Evolutionary conservation across 2,329 filamentous ascomycete genomes (phyloP), one percentile per base, ranked within the genome.

Genomic region (Aspergillus sergii): DNA sequence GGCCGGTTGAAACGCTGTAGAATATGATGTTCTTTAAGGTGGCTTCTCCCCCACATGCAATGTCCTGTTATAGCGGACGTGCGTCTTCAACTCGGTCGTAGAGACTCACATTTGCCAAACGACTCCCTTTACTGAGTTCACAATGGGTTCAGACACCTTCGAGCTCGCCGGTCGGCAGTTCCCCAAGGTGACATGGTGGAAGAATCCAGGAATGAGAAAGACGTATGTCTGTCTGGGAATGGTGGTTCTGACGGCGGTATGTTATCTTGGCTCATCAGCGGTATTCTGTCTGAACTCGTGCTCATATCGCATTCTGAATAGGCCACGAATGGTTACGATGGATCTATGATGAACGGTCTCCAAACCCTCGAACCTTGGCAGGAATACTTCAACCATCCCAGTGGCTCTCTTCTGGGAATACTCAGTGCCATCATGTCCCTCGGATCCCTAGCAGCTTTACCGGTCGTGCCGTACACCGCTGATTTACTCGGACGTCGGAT

Each of bases 271-370:
- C 34, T 55, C n/a, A 11, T 10, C 19, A 28, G 14, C 4, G 8
- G 30, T 14, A 28, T 12, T 36, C 26, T 11, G 5, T 36, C 9
- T 48, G 28, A 12, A 21, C 8, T 12, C 16, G 19, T 43, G 46
- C 53, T 53, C 30, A 50, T 32, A 12, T 39, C 48, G n/a, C 41
- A 23, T n/a, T 23, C 30, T 21, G 14, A 23, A 54, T 58, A 66
- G 51, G 67, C 66, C 14, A 84, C 83, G 6, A 82, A 80, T 61
- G 82, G 82, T 1, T 84, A 83, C 58, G 82, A 84, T 68, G 81
- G 81, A 3, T 80, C 78, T 21, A 82, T 85, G 77, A 82, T 84
- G 76, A 84, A 85, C 64, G 80, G 78, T 7, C 67, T 85, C 0
- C 82, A 85, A 64, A 75, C 79, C 0, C 71, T 83, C 0, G 69